Base-by-base conservation (phyloP, 2,329 filamentous ascomycete genomes). In the Aspergillus costaricaensis region DNA sequence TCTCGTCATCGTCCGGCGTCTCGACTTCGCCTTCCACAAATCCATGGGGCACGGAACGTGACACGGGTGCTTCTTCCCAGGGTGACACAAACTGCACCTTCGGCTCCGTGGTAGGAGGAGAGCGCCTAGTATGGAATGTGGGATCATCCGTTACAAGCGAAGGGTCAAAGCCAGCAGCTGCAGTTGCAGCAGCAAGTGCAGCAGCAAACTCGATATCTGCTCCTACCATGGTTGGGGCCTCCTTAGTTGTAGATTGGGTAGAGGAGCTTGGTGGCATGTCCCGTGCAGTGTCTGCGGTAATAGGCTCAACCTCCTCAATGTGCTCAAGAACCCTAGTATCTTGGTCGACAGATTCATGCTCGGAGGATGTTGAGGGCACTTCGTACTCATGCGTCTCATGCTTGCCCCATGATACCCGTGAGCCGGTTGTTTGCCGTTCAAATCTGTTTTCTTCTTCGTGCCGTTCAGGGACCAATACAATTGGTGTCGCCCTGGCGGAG, bases 151-250 rank as follows among this genome's bases (percentile, higher is more conserved):
- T 88, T 49, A 91, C 86, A 59, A 91, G 86, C 43, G 89, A 83
- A 4, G 88, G 85, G 68, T 91, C 84, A 64, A 92, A 91, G 0
- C 89, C 89, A 49, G 86, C 85, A n/a, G 86, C 83, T 69, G 88
- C 78, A 52, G 91, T 80, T 1, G 87, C 88, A 51, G 88, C 90
- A 59, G 88, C 88, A 50, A 91, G 76, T 3, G 85, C 86, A 27
- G 89, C 89, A 7, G 87, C 86, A 65, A 92, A 91, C 55, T 87
- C 86, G 8, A 89, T 76, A 66, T 91, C 89, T 59, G 88, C 84
- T 1, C 79, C 84, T 68, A 58, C 32, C 7, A 59, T 54, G n/a
- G 65, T 61, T 0, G 58, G 47, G 8, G 36, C 36, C 7, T 32
- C 39, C 30, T 64, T 56, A n/a, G 67, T 38, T 5, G 58, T 36